phyloP scores from a whole-genome alignment of 2,329 filamentous ascomycete genomes.

The Davidsoniella eucalypti region DNA sequence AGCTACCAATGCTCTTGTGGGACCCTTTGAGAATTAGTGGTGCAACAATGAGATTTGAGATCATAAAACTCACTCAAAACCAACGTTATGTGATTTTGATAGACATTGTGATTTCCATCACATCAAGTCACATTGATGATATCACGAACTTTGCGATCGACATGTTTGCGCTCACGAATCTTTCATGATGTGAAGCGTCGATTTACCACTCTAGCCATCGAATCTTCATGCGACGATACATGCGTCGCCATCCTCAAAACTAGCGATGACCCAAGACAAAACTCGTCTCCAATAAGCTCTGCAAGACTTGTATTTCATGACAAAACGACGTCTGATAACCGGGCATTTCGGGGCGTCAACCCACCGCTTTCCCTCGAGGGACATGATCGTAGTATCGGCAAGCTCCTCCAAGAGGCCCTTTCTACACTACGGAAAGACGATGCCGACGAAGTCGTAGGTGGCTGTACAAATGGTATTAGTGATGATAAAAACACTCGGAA shows the following conservation, averaged over 20 bases:
- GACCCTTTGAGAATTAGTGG: too few species aligned
- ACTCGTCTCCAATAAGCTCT: conserved; percentile 9
- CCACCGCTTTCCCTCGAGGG: conserved; percentile 59
- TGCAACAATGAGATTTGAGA: too few species aligned
- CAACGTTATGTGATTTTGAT: too few species aligned
- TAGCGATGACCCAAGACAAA: conserved; percentile 2
- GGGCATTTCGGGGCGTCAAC: conserved; percentile 59
- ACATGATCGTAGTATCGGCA: conserved; percentile 55
- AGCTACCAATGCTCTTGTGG: too few species aligned
- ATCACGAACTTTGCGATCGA: too few species aligned
- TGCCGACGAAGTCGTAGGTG: conserved; percentile 14
- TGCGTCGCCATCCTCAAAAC: conserved; percentile 60
- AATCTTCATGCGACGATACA: conserved; percentile 84
- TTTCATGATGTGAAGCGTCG: background rate
- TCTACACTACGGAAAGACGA: conserved; percentile 12
- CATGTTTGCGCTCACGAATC: too few species aligned
- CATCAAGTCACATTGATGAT: too few species aligned
- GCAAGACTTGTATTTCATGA: conserved; percentile 60
- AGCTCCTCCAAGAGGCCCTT: conserved; percentile 50
- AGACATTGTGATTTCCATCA: too few species aligned
- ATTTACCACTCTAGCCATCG: conserved; percentile 53
- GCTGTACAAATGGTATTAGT: conserved; percentile 17
- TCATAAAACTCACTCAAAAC: too few species aligned
- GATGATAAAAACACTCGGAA: too few species aligned
- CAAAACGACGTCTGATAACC: conserved; percentile 68